Evolutionary conservation across 345 rosid genomes (phyloP).

Genomic region (Lenwebbia sp.): DNA sequence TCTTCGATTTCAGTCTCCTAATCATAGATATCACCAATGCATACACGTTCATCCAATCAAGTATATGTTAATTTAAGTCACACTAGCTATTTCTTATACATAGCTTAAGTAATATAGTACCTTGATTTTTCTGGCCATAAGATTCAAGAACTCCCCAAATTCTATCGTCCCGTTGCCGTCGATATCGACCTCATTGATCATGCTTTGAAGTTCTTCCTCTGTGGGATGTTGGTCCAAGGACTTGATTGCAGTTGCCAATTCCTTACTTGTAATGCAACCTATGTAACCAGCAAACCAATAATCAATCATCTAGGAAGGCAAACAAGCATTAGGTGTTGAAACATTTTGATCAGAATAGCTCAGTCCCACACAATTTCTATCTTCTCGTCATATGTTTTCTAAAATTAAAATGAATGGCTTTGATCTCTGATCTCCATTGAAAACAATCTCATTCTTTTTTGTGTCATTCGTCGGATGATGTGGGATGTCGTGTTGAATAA

Average conservation of each 20-base stretch:
- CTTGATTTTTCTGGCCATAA: slow-evolving; percentile 66
- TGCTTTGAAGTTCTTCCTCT: slow-evolving; percentile 48
- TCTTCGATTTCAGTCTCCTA: slow-evolving; percentile 50
- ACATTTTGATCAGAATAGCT: background rate
- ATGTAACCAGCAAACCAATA: background rate
- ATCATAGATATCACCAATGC: background rate
- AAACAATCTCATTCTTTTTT: background rate
- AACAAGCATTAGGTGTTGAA: background rate
- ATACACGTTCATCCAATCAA: background rate
- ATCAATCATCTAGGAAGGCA: background rate
- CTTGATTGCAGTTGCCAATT: slow-evolving; percentile 37
- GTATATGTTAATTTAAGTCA: background rate
- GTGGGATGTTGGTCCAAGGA: slow-evolving; percentile 47
- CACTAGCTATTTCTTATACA: background rate
- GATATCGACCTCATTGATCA: slow-evolving; percentile 52
- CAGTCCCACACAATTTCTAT: background rate
- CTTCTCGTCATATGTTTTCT: background rate
- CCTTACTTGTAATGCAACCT: slow-evolving; percentile 61
- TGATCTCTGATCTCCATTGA: background rate
- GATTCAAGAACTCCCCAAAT: slow-evolving; percentile 55
- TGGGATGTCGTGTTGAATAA: background rate
- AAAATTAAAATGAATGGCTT: background rate
- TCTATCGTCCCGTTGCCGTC: slow-evolving; percentile 57
- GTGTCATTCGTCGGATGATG: background rate
- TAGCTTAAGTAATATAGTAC: background rate